A percentile compares a stretch with the other conserved stretches of the same genome.
These are phyloP conservation scores for Aureobasidium sp. DNA, from an alignment of 2,329 filamentous ascomycete species.

Conservation along the genomic window DNA sequence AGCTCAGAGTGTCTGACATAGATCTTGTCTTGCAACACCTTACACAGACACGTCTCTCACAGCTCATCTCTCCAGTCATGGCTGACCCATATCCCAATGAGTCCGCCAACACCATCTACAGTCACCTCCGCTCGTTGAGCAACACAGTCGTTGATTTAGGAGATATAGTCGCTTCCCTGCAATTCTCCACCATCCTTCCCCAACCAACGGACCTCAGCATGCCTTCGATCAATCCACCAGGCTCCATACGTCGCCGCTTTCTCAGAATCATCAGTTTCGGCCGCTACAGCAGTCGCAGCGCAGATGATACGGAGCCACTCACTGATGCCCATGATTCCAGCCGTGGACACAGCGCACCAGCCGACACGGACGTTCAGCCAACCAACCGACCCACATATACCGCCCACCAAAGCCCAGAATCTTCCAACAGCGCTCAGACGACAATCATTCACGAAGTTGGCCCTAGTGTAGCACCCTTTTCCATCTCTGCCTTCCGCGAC, in stretches of 20 bases:
- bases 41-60: neutral
- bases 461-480: neutral
- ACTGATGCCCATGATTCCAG: neutral
- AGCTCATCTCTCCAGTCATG: neutral
- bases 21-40: neutral
- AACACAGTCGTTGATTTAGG: neutral
- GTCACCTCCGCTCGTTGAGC: neutral
- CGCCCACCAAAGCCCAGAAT: neutral
- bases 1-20: neutral
- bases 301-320: neutral
- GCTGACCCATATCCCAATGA: neutral
- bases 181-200: neutral
- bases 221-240: neutral
- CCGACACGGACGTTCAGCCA: neutral
- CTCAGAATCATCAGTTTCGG: conserved; percentile 1
- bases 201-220: neutral
- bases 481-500: neutral
- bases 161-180: neutral
- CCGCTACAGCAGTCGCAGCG: neutral
- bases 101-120: neutral
- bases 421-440: neutral
- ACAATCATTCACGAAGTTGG: neutral
- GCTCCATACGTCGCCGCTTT: neutral
- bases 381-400: neutral
- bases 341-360: neutral